These are phyloP conservation scores for Cyberlindnera xylosilytica DNA, from an alignment of 805 yeast genomes.

Conservation along the genomic window DNA sequence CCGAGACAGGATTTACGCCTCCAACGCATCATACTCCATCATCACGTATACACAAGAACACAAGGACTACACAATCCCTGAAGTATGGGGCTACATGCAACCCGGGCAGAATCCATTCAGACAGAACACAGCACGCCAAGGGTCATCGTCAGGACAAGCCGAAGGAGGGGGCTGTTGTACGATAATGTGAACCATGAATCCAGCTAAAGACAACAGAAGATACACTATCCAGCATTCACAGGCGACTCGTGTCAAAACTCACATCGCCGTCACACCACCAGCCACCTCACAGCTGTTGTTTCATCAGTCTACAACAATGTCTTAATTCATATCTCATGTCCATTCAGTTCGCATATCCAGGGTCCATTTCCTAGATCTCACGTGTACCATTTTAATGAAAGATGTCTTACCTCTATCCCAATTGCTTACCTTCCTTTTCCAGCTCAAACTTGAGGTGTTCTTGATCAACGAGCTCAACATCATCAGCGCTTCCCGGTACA, in stretches of 20 bases:
- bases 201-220: too few relatives aligned
- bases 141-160: not conserved
- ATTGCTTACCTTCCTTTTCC: slow-evolving; percentile 48
- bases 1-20: slow-evolving; percentile 59
- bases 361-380: too few relatives aligned
- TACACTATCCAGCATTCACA: too few relatives aligned
- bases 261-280: too few relatives aligned
- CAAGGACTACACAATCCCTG: slow-evolving; percentile 37
- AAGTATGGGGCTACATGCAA: slow-evolving; percentile 37
- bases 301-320: too few relatives aligned
- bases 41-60: slow-evolving; percentile 34
- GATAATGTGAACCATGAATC: slow-evolving; percentile 28
- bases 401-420: slow-evolving; percentile 29
- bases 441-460: slow-evolving; percentile 43
- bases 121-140: slow-evolving; percentile 11
- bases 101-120: slow-evolving; percentile 39
- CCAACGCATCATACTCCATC: slow-evolving; percentile 53
- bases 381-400: not conserved
- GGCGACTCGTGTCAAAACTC: too few relatives aligned
- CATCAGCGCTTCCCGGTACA: slow-evolving; percentile 9
- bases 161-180: slow-evolving; percentile 31
- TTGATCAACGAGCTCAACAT: slow-evolving; percentile 27
- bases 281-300: too few relatives aligned
- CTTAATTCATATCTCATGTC: too few relatives aligned
- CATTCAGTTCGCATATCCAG: too few relatives aligned